Evolutionary conservation across 1,284 basidiomycete genomes (phyloP), one percentile per base, ranked within the genome.

Genomic region (Marasmius fiardii): DNA sequence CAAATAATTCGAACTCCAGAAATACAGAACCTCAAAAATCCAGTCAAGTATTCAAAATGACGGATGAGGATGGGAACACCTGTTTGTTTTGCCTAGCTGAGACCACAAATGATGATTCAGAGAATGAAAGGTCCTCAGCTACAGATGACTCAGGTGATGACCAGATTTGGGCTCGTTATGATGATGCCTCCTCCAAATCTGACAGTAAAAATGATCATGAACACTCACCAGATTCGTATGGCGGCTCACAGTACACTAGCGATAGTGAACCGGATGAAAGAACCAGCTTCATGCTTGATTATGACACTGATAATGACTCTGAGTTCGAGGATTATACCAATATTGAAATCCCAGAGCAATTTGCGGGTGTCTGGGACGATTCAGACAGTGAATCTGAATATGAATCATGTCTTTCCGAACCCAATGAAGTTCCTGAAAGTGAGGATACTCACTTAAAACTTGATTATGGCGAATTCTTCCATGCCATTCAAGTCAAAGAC

Each of bases 201-300:
- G n/a, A n/a, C n/a, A n/a, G n/a, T n/a, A n/a, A n/a, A n/a, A n/a
- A n/a, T n/a, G n/a, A n/a, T n/a, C n/a, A n/a, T n/a, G n/a, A n/a
- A n/a, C n/a, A n/a, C n/a, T n/a, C n/a, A n/a, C n/a, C n/a, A n/a
- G n/a, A n/a, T n/a, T n/a, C n/a, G n/a, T n/a, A n/a, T n/a, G n/a
- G n/a, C n/a, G n/a, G n/a, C n/a, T n/a, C n/a, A n/a, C n/a, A n/a
- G n/a, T n/a, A n/a, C n/a, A n/a, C 18, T n/a, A 20, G 18, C 16
- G 43, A 55, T 1, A 47, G 43, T 18, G 59, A 58, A 1, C 45
- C 37, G n/a, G n/a, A n/a, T 35, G 54, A 58, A 21, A 49, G 21
- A 2, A 35, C 51, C 6, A 34, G 21, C n/a, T 47, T 43, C 20
- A 53, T 56, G 58, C 53, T 53, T 52, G 3, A 31, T 11, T 5